Conservation (phyloP, 768 basidiomycete species). For the Tulasnella sp. region DNA sequence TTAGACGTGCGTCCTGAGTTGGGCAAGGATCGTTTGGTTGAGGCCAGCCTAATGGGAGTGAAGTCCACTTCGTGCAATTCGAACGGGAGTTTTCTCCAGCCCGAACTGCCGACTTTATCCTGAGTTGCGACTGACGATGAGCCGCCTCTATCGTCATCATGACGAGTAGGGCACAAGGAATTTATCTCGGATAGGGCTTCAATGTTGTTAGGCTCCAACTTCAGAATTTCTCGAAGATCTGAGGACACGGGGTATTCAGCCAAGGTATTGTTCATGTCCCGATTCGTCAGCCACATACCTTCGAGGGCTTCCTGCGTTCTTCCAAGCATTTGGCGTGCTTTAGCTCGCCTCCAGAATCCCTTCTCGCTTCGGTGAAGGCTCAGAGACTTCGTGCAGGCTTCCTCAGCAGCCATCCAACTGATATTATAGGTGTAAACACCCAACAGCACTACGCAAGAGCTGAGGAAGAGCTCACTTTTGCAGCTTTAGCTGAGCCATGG, state of each 20-base stretch:
- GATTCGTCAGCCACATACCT: slow-evolving; percentile 47
- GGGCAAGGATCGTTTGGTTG: slow-evolving; percentile 52
- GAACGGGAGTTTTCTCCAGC: slow-evolving; percentile 58
- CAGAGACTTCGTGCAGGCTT: slow-evolving; percentile 67
- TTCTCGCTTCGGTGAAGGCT: slow-evolving; percentile 68
- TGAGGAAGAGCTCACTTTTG: slow-evolving; percentile 55
- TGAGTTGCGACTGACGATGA: slow-evolving; percentile 31
- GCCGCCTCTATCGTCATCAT: slow-evolving; percentile 30
- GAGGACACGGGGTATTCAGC: slow-evolving; percentile 16
- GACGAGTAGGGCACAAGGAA: slow-evolving; percentile 42
- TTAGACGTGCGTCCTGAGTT: slow-evolving; percentile 44
- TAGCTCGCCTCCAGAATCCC: slow-evolving; percentile 70
- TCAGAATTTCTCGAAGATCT: slow-evolving; percentile 67
- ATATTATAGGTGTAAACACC: background rate
- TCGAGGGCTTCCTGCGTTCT: slow-evolving; percentile 61
- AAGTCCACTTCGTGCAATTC: slow-evolving; percentile 55
- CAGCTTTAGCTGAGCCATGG: slow-evolving; percentile 72
- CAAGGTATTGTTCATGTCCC: background rate
- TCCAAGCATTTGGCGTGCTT: slow-evolving; percentile 64
- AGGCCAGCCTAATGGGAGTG: slow-evolving; percentile 56
- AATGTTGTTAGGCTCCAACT: slow-evolving; percentile 63
- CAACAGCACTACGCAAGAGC: background rate
- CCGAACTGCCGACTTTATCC: slow-evolving; percentile 36
- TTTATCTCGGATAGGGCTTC: slow-evolving; percentile 65
- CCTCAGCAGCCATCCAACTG: slow-evolving; percentile 74